Evolutionary conservation across 2,329 filamentous ascomycete genomes (phyloP), one percentile per base, ranked within the genome.

Genomic region (Alternaria tenuissima): DNA sequence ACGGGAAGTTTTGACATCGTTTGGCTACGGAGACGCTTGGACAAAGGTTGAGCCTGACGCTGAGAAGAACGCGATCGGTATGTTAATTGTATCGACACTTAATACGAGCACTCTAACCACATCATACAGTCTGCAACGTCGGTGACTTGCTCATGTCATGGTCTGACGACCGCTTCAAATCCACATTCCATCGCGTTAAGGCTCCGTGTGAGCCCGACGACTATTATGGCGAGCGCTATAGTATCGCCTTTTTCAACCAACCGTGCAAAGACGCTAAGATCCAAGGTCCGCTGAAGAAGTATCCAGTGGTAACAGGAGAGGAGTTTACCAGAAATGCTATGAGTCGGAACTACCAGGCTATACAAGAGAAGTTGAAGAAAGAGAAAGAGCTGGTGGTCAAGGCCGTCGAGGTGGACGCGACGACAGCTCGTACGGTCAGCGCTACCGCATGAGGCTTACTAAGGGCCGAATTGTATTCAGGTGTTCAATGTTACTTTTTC

Each of bases 81-180:
- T 49, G 51, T 58, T 28, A 26, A 38, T 4, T n/a, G 14, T n/a
- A 20, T 16, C 22, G 16, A 30, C 7, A 16, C 16, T 11, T 28
- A 6, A 30, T 11, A 36, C 5, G 9, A n/a, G 4, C 20, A 4
- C 20, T n/a, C 5, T 42, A 16, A 47, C 53, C 18, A 62, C 28
- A 3, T 39, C 84, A 61, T 3, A 86, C 88, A 56, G 84, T 90
- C 8, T 89, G 87, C 75, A 89, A 89, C 66, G 87, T 89, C 61
- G 88, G 88, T 4, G 88, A 90, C 70, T 78, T 90, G 55, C 79
- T 90, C 16, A 89, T 90, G 88, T 84, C 81, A 42, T 89, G 88
- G 87, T 86, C 83, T 28, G 88, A 90, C 69, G 88, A 90, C 73
- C 83, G 87, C 20, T 89, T 90, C 80, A 90, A 89, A 76, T 87